phyloP scores from a whole-genome alignment of 306 rosid genomes.

The Phaseolus lunatus region DNA sequence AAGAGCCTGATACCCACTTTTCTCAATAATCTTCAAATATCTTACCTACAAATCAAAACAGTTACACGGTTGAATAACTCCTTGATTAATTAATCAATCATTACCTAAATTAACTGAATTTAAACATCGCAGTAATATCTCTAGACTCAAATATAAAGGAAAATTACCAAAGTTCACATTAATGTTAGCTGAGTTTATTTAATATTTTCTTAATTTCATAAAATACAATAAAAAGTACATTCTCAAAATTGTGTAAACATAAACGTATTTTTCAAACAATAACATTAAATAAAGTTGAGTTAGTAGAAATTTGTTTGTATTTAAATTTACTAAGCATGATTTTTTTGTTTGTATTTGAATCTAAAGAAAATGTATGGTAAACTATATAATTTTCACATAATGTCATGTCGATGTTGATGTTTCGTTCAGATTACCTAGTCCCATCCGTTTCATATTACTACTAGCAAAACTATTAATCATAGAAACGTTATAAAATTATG shows the following conservation, averaged over 20 bases:
- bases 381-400: neutral
- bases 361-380: neutral
- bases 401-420: neutral
- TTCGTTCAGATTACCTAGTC: slow-evolving; percentile 28
- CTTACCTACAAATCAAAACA: slow-evolving; percentile 76
- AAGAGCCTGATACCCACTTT: slow-evolving; percentile 99
- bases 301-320: too few relatives aligned
- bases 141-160: too few relatives aligned
- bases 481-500: neutral
- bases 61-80: slow-evolving; percentile 25
- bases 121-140: neutral
- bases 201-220: too few relatives aligned
- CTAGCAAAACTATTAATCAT: slow-evolving; percentile 28
- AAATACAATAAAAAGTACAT: too few relatives aligned
- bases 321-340: too few relatives aligned
- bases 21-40: slow-evolving; percentile 97
- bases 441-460: slow-evolving; percentile 24
- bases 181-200: too few relatives aligned
- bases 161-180: too few relatives aligned
- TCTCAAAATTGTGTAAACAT: too few relatives aligned
- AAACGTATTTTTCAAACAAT: too few relatives aligned
- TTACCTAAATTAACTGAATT: neutral
- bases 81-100: slow-evolving; percentile 36
- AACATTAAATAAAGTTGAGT: too few relatives aligned
- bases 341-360: too few relatives aligned